These are phyloP conservation scores for Xylariomycetidae sp. DNA, from an alignment of 2,329 filamentous ascomycete genomes.

Conservation along the genomic window DNA sequence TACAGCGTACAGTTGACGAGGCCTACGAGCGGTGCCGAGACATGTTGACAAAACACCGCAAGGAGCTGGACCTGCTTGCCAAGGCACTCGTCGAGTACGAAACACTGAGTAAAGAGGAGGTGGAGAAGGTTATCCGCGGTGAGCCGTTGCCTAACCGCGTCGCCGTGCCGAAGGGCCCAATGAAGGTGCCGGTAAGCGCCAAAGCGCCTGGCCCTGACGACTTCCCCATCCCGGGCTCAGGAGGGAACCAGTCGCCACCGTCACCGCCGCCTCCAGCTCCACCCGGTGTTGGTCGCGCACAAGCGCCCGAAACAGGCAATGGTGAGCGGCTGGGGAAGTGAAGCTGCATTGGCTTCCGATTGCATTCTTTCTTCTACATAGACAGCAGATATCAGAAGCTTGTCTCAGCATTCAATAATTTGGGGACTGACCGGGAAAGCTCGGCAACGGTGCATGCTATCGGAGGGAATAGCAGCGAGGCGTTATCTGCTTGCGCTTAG, in stretches of 20 bases:
- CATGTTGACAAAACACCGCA: constrained; percentile 67
- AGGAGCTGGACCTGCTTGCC: constrained; percentile 81
- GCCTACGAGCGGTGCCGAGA: constrained; percentile 67
- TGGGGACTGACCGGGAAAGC: constrained; percentile 4
- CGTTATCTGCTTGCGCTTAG: too few species aligned
- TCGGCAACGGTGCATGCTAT: too few species aligned
- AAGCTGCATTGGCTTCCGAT: neutral
- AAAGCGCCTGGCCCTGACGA: constrained; percentile 18
- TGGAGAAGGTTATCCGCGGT: constrained; percentile 81
- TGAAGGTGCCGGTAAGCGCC: constrained; percentile 56
- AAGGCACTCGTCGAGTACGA: constrained; percentile 92
- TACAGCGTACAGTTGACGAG: constrained; percentile 77
- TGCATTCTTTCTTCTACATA: neutral
- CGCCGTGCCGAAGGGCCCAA: constrained; percentile 51
- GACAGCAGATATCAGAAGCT: neutral
- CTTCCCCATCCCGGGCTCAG: constrained; percentile 12
- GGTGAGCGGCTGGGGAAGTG: constrained; percentile 1
- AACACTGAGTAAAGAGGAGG: constrained; percentile 82
- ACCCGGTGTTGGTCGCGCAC: constrained; percentile 14
- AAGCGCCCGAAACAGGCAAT: constrained; percentile 1
- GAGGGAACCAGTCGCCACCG: constrained; percentile 13
- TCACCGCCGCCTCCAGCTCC: constrained; percentile 21
- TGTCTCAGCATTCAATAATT: constrained; percentile 1
- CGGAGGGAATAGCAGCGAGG: constrained; percentile 8
- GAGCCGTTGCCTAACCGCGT: constrained; percentile 71